A percentile compares a stretch with the other conserved stretches of the same genome.
These are phyloP conservation scores for Cordyceps tenuipes DNA, from an alignment of 2,329 filamentous ascomycete genomes.

Conservation along the genomic window DNA sequence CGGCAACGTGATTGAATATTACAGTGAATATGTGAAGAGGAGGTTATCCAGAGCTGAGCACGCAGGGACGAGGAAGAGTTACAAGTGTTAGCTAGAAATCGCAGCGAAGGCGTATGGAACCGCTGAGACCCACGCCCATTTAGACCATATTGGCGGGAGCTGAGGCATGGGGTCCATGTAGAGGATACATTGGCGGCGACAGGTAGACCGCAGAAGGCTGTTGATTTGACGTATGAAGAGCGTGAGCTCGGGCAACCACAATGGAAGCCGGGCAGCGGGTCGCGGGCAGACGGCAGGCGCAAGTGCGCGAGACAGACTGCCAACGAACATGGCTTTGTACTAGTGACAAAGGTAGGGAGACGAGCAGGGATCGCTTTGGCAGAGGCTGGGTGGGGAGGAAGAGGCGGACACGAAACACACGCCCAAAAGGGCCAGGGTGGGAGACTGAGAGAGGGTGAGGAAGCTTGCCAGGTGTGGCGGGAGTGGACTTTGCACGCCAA, in stretches of 20 bases:
- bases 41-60: neutral
- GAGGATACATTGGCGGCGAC: slow-evolving; percentile 9
- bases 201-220: slow-evolving; percentile 9
- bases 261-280: neutral
- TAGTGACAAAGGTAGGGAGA: slow-evolving; percentile 1
- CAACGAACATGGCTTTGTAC: slow-evolving; percentile 11
- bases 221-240: neutral
- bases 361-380: slow-evolving; percentile 3
- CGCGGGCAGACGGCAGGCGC: neutral
- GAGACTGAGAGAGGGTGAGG: neutral
- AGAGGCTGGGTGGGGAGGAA: slow-evolving; percentile 5
- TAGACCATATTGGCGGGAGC: slow-evolving; percentile 4
- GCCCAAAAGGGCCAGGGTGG: neutral
- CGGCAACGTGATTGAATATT: neutral
- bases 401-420: slow-evolving; percentile 6
- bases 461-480: slow-evolving; percentile 5
- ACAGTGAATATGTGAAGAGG: neutral
- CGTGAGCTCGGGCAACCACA: slow-evolving; percentile 8
- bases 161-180: slow-evolving; percentile 2
- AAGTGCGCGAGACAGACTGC: neutral
- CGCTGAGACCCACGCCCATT: slow-evolving; percentile 7
- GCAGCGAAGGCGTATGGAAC: slow-evolving; percentile 8
- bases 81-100: slow-evolving; percentile 3
- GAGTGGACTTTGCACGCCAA: slow-evolving; percentile 5
- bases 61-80: slow-evolving; percentile 1